phyloP scores from a whole-genome alignment of 2,329 filamentous ascomycete genomes.

The Leptosphaerulina australis region DNA sequence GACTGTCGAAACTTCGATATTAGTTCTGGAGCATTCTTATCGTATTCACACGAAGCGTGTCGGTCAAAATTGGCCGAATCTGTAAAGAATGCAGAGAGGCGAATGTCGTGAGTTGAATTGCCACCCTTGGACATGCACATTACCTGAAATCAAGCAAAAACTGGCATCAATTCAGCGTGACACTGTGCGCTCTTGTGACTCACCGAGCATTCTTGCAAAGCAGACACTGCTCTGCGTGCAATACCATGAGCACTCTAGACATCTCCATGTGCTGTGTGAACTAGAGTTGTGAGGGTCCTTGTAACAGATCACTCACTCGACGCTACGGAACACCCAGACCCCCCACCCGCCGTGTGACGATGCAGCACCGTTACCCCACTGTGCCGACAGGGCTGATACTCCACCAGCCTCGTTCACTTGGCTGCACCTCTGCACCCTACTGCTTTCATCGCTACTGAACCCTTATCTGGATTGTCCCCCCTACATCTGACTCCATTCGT shows the following conservation, averaged over 20 bases:
- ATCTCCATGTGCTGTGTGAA: not conserved
- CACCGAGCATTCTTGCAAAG: not conserved
- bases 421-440: not conserved
- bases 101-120: not conserved
- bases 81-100: not conserved
- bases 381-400: constrained; percentile 15
- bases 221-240: not conserved
- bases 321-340: constrained; percentile 1
- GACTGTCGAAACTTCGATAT: constrained; percentile 7
- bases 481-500: not conserved
- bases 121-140: not conserved
- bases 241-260: no score
- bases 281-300: no score
- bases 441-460: not conserved
- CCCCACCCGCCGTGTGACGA: not conserved
- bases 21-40: constrained; percentile 1
- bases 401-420: constrained; percentile 8
- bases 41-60: constrained; percentile 1
- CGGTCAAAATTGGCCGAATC: constrained; percentile 6
- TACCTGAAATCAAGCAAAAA: not conserved
- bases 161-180: not conserved
- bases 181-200: not conserved
- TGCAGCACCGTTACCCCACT: constrained; percentile 16
- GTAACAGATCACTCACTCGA: no score
- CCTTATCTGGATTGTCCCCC: not conserved